Percentiles rank a stretch among this genome's conserved stretches.
Evolutionary conservation across 306 rosid species (phyloP).

Genomic region (Castanea sativa): DNA sequence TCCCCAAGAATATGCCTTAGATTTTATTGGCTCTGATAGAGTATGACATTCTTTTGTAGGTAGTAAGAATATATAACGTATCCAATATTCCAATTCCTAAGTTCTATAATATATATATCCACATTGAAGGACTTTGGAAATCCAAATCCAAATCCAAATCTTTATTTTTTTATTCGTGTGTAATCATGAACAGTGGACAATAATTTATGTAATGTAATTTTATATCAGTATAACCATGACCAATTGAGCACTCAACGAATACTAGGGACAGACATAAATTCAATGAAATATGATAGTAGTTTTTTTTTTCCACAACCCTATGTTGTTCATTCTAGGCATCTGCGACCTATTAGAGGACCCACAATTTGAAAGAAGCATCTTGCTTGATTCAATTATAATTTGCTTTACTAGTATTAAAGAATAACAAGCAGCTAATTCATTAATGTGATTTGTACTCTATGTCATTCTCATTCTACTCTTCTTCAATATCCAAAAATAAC

Average conservation of each 20-base stretch:
- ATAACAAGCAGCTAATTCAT: not conserved
- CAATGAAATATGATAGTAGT: too few relatives aligned
- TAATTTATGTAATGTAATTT: not conserved
- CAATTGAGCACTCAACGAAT: not conserved
- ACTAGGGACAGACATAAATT: not conserved
- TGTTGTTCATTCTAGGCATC: too few relatives aligned
- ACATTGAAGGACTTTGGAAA: not conserved
- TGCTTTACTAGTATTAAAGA: too few relatives aligned
- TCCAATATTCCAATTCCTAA: not conserved
- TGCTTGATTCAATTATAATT: too few relatives aligned
- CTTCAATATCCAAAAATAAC: not conserved
- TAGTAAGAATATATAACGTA: not conserved
- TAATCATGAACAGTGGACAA: not conserved
- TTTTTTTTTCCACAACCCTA: too few relatives aligned
- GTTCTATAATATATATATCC: not conserved
- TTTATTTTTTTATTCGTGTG: not conserved
- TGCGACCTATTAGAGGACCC: too few relatives aligned
- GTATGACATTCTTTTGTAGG: constrained; percentile 17
- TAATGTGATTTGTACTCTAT: not conserved
- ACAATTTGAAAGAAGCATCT: too few relatives aligned
- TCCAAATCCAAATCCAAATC: constrained; percentile 7
- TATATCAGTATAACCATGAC: not conserved
- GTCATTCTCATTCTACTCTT: not conserved
- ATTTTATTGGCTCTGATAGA: constrained; percentile 1
- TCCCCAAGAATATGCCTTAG: not conserved